Base-by-base conservation (phyloP, 805 yeast species). In the Monosporozyma solicola region DNA sequence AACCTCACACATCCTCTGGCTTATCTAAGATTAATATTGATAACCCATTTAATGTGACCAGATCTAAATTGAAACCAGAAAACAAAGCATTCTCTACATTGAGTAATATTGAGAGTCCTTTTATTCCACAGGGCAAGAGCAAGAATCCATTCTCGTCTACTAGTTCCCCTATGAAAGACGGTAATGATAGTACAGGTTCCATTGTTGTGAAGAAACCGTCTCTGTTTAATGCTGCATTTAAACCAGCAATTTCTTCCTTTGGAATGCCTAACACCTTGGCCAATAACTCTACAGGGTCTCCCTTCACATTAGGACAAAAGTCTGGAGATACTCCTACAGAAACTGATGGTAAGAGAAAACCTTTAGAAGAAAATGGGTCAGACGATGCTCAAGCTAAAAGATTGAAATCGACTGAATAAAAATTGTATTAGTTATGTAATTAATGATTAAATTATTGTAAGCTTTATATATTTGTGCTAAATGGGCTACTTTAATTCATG, bases 231-330 rank as follows among this genome's bases (percentile, higher is more conserved):
- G 33, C 44, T 53, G 52, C 50, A 53, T 20, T 27, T 53, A 33
- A 53, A 39, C 25, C 57, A 46, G 50, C 60, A 3, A 53, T 54
- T 35, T n/a, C 51, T 41, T 49, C 54, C 25, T 43, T 25, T 43
- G 32, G 32, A 25, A 24, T 39, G 11, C 43, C 25, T 22, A 3
- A 16, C 3, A 7, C 20, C 35, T 24, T 35, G n/a, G 5, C 35
- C 2, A 7, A 25, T 20, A 5, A 5, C 8, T 31, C 43, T 5
- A 20, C 25, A 8, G 25, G 8, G 4, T 39, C 25, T 39, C 43
- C 43, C 8, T 39, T 39, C 20, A 16, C 13, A 6, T 39, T 39
- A 16, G 25, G 43, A 16, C 24, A 16, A 22, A 39, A 39, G 20
- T 22, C 25, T 20, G 43, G 8, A 39, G 25, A 20, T 9, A 22